phyloP scores from a whole-genome alignment of 2,329 filamentous ascomycete genomes.

The Penicillium sp. region DNA sequence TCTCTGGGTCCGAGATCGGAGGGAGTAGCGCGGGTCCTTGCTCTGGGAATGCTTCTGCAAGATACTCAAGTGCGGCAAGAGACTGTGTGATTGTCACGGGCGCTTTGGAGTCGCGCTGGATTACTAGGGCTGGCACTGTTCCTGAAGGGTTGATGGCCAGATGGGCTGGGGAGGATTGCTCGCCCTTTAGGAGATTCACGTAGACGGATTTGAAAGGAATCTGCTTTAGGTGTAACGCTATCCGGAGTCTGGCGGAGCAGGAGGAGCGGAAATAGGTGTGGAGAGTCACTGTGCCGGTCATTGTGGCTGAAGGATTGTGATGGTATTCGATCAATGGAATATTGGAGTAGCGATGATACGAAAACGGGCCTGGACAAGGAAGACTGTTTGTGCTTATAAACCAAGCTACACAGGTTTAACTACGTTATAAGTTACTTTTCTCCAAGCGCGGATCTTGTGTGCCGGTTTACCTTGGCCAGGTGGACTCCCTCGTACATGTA shows the following conservation, averaged over 20 bases:
- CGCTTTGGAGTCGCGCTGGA: slow-evolving; percentile 27
- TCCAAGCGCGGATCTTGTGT: not conserved
- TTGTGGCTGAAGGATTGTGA: slow-evolving; percentile 11
- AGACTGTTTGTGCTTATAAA: not conserved
- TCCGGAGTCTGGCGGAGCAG: slow-evolving; percentile 62
- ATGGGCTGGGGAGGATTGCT: slow-evolving; percentile 52
- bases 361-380: not conserved
- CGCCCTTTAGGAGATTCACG: slow-evolving; percentile 56
- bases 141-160: slow-evolving; percentile 54
- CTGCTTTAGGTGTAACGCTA: slow-evolving; percentile 57
- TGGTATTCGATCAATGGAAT: not conserved
- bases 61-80: slow-evolving; percentile 61
- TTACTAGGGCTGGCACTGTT: slow-evolving; percentile 56
- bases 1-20: slow-evolving; percentile 41
- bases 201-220: slow-evolving; percentile 50
- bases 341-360: not conserved
- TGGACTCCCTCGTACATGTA: not conserved
- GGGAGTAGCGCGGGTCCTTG: slow-evolving; percentile 51
- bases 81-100: slow-evolving; percentile 55
- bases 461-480: not conserved
- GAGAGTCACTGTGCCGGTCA: slow-evolving; percentile 39
- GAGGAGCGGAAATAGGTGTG: slow-evolving; percentile 65
- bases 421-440: not conserved
- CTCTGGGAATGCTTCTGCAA: slow-evolving; percentile 56
- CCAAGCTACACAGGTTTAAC: not conserved